phyloP scores from a whole-genome alignment of 2,329 filamentous ascomycete species.

The Drechmeria coniospora region DNA sequence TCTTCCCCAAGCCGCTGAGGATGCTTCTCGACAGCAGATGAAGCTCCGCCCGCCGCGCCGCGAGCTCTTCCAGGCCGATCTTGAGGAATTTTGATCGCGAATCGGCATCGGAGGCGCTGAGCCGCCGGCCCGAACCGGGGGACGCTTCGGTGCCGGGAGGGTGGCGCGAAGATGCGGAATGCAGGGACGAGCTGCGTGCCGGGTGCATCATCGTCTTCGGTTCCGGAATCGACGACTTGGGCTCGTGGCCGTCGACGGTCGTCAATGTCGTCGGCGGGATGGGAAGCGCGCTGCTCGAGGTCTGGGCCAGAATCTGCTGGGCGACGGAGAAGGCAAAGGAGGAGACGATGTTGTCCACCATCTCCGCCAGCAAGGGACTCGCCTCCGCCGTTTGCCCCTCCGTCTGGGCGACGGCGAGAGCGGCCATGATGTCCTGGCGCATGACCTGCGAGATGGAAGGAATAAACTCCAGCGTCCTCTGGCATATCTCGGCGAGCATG shows the following conservation, averaged over 20 bases:
- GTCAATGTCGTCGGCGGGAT: constrained; percentile 45
- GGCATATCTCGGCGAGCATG: constrained; percentile 75
- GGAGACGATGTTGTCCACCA: constrained; percentile 59
- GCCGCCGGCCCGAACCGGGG: constrained; percentile 27
- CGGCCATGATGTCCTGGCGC: constrained; percentile 58
- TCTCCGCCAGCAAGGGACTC: constrained; percentile 27
- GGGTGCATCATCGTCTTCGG: constrained; percentile 59
- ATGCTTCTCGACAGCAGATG: constrained; percentile 67
- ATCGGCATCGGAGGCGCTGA: constrained; percentile 23
- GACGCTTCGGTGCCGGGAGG: constrained; percentile 37
- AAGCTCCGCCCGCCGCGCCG: constrained; percentile 69
- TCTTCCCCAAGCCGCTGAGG: constrained; percentile 57
- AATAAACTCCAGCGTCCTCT: constrained; percentile 70
- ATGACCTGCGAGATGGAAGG: constrained; percentile 66
- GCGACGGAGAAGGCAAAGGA: constrained; percentile 67
- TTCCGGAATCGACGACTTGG: constrained; percentile 47
- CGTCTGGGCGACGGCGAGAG: constrained; percentile 28
- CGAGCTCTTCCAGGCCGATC: constrained; percentile 62
- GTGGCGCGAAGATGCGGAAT: constrained; percentile 22
- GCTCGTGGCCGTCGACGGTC: constrained; percentile 34
- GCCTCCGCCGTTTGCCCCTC: constrained; percentile 17
- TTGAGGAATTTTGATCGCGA: constrained; percentile 35
- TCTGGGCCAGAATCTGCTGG: constrained; percentile 63
- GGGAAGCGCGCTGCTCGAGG: constrained; percentile 50
- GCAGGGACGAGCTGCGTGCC: constrained; percentile 46